Base-by-base conservation (phyloP, 306 rosid species). In the Cicer cuneatum region DNA sequence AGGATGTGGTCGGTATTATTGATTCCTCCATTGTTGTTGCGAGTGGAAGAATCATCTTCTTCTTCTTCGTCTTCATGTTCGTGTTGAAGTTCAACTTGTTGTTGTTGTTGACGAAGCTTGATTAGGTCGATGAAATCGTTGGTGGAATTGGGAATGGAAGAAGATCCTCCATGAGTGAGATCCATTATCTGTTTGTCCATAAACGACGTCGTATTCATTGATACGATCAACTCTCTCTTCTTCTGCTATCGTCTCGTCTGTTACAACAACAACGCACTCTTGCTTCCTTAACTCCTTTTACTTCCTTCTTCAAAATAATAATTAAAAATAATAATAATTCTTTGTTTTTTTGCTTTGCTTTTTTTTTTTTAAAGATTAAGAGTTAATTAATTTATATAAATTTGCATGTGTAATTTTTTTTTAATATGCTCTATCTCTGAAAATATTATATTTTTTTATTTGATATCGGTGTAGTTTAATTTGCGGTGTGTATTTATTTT, bases 171-270 rank as follows among this genome's bases (percentile, higher is more conserved):
- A 16, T 77, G 83, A 4, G 83, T 78, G 38, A 90, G 93, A 87
- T 93, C 97, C 96, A 90, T 93, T 40, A 93, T 87, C 89, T 93
- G 96, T 78, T 90, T 89, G 90, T 93, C 97, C 95, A 90, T 86
- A 59, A 81, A 90, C 75, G 95, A 74, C 82, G 93, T 80, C 83
- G 98, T 83, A 85, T 85, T 89, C 91, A 89, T 90, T 79, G 87
- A 86, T 74, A 13, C 81, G 81, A 79, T 70, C 3, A 42, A 29
- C 35, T 29, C 4, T 29, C 5, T 29, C 35, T 29, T 29, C 35
- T 29, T 5, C 18, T 49, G 19, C 19, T 49, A 9, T 6, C 18
- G 35, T 29, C 35, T 24, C 33, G 3, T 21, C 29, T 3, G 5
- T 4, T 3, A 29, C 35, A 29, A 29, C 35, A 29, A 29, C 35